These are phyloP conservation scores for Euptelea pleiosperma DNA, from an alignment of 164 flowering plant genomes.

Conservation along the genomic window DNA sequence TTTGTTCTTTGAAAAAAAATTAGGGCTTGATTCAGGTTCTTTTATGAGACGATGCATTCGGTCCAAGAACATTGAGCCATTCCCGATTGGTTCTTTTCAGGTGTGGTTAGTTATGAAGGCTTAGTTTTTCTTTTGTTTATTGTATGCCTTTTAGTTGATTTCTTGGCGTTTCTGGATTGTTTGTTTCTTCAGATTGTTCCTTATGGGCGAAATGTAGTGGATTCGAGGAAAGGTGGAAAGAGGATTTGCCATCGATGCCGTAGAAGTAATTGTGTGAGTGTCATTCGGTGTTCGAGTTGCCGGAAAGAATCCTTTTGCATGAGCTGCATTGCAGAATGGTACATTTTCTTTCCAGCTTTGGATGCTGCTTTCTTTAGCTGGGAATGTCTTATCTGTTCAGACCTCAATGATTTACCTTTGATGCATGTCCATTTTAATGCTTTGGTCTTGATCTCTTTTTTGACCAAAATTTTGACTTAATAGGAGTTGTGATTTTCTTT, in stretches of 20 bases:
- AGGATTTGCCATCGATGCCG: slow-evolving; percentile 68
- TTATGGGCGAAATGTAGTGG: slow-evolving; percentile 25
- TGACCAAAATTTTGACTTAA: too few species aligned
- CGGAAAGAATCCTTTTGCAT: slow-evolving; percentile 47
- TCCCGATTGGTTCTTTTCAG: slow-evolving; percentile 57
- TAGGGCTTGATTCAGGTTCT: slow-evolving; percentile 36
- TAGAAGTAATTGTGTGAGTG: slow-evolving; percentile 22
- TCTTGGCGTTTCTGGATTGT: background rate
- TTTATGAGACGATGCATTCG: slow-evolving; percentile 43
- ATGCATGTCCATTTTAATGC: too few species aligned
- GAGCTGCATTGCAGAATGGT: slow-evolving; percentile 60
- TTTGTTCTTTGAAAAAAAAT: slow-evolving; percentile 36
- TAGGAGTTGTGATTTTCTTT: too few species aligned
- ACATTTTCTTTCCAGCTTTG: slow-evolving; percentile 2
- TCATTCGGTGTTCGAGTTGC: slow-evolving; percentile 56
- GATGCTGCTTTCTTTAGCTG: background rate
- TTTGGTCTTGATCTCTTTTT: too few species aligned
- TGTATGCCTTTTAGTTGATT: background rate
- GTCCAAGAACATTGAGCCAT: slow-evolving; percentile 77
- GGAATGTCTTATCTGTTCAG: background rate
- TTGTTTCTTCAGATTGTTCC: slow-evolving; percentile 44
- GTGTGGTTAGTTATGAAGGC: slow-evolving; percentile 27
- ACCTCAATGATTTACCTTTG: background rate
- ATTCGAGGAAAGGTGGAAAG: slow-evolving; percentile 28
- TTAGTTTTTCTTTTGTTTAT: background rate